A percentile compares a stretch with the other conserved stretches of the same genome.
Conservation (phyloP, 2,329 filamentous ascomycete species). For the Phaeosphaeriaceae sp. region DNA sequence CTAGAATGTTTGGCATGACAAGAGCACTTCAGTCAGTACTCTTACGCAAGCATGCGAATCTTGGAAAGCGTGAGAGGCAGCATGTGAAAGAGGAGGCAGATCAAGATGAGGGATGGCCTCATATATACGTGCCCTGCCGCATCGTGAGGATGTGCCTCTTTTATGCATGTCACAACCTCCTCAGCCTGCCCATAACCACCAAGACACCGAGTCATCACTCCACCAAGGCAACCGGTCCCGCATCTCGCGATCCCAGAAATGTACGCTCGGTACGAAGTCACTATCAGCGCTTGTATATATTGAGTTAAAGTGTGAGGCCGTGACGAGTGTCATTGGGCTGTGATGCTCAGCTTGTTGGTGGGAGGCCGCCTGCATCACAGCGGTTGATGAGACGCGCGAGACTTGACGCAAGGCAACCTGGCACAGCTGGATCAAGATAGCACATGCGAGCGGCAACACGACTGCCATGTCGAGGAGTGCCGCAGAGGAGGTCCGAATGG, state of each 20-base stretch:
- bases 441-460: not conserved
- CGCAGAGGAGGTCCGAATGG: not conserved
- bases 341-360: constrained; percentile 1
- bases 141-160: constrained; percentile 1
- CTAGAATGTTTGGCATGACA: too few relatives aligned
- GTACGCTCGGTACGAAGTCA: constrained; percentile 24
- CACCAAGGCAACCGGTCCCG: constrained; percentile 31
- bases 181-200: constrained; percentile 9
- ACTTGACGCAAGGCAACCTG: constrained; percentile 1
- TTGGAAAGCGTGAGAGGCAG: not conserved
- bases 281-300: constrained; percentile 21
- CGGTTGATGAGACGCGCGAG: not conserved
- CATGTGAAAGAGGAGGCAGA: not conserved
- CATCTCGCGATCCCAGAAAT: constrained; percentile 15
- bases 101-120: not conserved
- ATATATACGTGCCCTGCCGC: not conserved
- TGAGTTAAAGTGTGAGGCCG: not conserved
- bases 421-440: not conserved
- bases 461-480: not conserved
- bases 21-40: too few relatives aligned
- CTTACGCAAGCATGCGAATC: not conserved
- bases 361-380: not conserved
- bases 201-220: constrained; percentile 11
- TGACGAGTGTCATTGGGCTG: not conserved
- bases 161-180: constrained; percentile 14